Base-by-base conservation (phyloP, 2,329 filamentous ascomycete genomes). In the Penicillium expansum region DNA sequence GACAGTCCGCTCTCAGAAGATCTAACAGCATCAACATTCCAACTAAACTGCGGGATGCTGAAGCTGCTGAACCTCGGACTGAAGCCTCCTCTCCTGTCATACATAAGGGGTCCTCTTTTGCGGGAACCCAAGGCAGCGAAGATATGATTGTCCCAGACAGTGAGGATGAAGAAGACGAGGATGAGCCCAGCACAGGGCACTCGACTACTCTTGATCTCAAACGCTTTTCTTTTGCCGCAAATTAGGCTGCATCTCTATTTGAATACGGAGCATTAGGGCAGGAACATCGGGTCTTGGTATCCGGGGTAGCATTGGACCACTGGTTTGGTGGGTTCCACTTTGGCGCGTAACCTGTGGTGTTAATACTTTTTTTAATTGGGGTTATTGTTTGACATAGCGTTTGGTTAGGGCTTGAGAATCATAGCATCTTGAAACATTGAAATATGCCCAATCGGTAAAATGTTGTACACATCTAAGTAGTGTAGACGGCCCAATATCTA, bases 101-200 rank as follows among this genome's bases (percentile, higher is more conserved):
- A 3, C 22, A 4, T 7, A 55, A 38, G n/a, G 30, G 4, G 13
- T 57, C 27, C 20, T 55, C 55, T 14, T 47, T 48, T 11, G 41
- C 44, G 1, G 50, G 48, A 37, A 42, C 48, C 42, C 69, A 71
- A 43, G 81, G 81, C 2, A 83, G 81, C 57, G 81, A 83, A 62
- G 81, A 83, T 61, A 64, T 77, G 37, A 77, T 83, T 20, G 67
- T 82, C 38, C 79, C 78, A 20, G 75, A 79, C 55, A 82, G 79
- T 48, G 80, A 83, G 41, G 78, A 77, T 4, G 72, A 74, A n/a
- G 69, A 73, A 14, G 69, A 69, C 10, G 68, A 68, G 18, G 57
- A 55, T 7, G 58, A 57, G 32, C 41, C 51, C 2, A 62, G 57
- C 24, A 55, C 48, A 13, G 29, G 43, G 6, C 53, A 43, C 24